These are phyloP conservation scores for Scedosporium minutisporum DNA, from an alignment of 2,329 filamentous ascomycete species.

Conservation along the genomic window DNA sequence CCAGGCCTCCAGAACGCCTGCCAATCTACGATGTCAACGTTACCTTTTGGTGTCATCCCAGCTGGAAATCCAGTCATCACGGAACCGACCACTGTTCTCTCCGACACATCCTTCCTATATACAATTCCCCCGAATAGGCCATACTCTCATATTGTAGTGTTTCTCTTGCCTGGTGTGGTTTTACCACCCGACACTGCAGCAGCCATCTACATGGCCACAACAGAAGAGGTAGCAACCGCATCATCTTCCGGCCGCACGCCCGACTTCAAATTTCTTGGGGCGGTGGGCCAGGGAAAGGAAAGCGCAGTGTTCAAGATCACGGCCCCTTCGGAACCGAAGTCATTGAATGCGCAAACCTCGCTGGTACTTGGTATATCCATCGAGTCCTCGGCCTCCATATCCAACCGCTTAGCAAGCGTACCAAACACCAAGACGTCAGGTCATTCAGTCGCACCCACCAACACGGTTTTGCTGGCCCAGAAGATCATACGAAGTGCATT, in stretches of 20 bases:
- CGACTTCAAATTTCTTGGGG: conserved; percentile 78
- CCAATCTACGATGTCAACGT: conserved; percentile 25
- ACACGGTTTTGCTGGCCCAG: conserved; percentile 72
- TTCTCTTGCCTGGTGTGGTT: conserved; percentile 68
- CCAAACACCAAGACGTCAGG: conserved; percentile 13
- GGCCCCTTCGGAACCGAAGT: conserved; percentile 9
- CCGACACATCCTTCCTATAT: conserved; percentile 48
- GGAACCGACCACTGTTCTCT: conserved; percentile 40
- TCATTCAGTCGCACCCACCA: conserved; percentile 13
- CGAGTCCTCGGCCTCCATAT: conserved; percentile 66
- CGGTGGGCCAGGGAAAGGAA: conserved; percentile 80
- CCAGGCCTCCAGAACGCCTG: too few relatives aligned
- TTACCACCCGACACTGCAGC: conserved; percentile 72
- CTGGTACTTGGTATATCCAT: conserved; percentile 74
- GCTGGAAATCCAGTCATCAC: conserved; percentile 50
- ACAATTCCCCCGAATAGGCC: conserved; percentile 34
- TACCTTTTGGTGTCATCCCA: conserved; percentile 51
- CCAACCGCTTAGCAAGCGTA: conserved; percentile 46
- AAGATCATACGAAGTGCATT: conserved; percentile 95
- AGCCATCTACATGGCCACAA: conserved; percentile 73
- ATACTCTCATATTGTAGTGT: conserved; percentile 80
- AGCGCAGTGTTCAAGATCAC: conserved; percentile 81
- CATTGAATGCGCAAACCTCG: conserved; percentile 24
- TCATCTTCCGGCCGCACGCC: conserved; percentile 31
- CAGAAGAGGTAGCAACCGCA: conserved; percentile 27